Evolutionary conservation across 1,284 basidiomycete species (phyloP), one percentile per base, ranked within the genome.

Genomic region (Bondarzewia mesenterica): DNA sequence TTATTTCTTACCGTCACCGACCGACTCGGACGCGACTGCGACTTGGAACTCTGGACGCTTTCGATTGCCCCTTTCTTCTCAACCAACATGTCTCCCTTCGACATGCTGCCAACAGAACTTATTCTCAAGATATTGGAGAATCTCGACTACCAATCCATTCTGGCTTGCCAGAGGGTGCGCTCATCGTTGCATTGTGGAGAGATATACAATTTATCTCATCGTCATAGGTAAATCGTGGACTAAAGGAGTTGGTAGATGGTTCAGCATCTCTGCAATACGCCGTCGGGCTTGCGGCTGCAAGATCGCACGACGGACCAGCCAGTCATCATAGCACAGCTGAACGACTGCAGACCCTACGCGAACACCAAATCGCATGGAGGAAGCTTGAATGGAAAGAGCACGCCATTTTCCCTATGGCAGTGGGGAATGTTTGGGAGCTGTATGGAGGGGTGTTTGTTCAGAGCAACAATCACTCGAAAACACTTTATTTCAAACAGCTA

Each of bases 371-470:
- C 8, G 71, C 73, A 8, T 82, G 80, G 82, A 62, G 64, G 39
- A 53, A 62, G 5, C 54, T 79, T 14, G 54, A 58, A 12, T 78
- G 68, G 69, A 66, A 60, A 10, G 52, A 63, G 16, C 58, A 64
- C n/a, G 54, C 60, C 12, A 60, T 57, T 10, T 52, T 77, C 29
- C 63, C 61, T 7, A 74, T 76, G 69, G 50, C 58, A 7, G 26
- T 38, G 1, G 63, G 64, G 10, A 44, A 48, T 12, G 56, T 66
- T 4, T 68, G 81, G 72, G 82, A 85, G 54, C 68, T 85, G 1
- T 79, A 71, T 50, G 80, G 79, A 2, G 77, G 77, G 15, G 73
- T 85, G 4, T 59, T 83, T 15, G 80, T 70, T 2, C 77, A 79
- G 54, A 64, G 65, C 7, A 62, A 48, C 27, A 58, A 59, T 10